Evolutionary conservation across 1,139 yeast genomes (phyloP).

Genomic region (Taphrina populina): DNA sequence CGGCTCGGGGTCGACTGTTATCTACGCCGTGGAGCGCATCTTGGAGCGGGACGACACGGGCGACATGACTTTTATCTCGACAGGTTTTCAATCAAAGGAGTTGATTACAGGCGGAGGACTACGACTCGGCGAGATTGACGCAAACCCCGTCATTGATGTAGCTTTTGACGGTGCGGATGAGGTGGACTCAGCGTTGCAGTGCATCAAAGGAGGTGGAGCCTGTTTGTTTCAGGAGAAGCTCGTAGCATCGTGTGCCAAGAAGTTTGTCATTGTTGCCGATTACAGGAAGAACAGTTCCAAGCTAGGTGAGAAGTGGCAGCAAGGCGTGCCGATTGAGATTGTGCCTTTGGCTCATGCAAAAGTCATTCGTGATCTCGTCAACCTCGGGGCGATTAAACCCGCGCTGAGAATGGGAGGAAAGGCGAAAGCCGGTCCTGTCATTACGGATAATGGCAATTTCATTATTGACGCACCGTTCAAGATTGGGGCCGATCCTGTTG

Average conservation of each 20-base stretch:
- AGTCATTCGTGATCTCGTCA: constrained; percentile 60
- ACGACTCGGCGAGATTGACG: constrained; percentile 75
- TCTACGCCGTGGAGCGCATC: constrained; percentile 90
- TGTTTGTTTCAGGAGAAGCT: constrained; percentile 95
- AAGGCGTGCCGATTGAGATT: constrained; percentile 94
- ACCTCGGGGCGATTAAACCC: constrained; percentile 66
- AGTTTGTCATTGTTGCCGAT: constrained; percentile 88
- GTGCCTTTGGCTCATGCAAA: constrained; percentile 85
- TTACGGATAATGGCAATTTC: constrained; percentile 93
- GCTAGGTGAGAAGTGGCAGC: constrained; percentile 78
- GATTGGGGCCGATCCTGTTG: constrained; percentile 58
- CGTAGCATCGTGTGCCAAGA: constrained; percentile 76
- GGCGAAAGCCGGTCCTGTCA: constrained; percentile 97
- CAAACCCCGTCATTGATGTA: constrained; percentile 67
- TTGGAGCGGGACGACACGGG: constrained; percentile 58
- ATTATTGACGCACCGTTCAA: constrained; percentile 94
- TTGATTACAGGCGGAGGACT: constrained; percentile 81
- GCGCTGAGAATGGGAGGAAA: constrained; percentile 79
- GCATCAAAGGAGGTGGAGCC: constrained; percentile 99
- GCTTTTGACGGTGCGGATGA: constrained; percentile 99
- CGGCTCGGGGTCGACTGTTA: constrained; percentile 96
- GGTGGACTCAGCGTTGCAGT: constrained; percentile 73
- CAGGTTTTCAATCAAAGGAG: constrained; percentile 93
- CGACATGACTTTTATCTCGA: constrained; percentile 76
- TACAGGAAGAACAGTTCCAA: constrained; percentile 69